phyloP scores from a whole-genome alignment of 2,329 filamentous ascomycete species.

The Fusarium armeniacum region DNA sequence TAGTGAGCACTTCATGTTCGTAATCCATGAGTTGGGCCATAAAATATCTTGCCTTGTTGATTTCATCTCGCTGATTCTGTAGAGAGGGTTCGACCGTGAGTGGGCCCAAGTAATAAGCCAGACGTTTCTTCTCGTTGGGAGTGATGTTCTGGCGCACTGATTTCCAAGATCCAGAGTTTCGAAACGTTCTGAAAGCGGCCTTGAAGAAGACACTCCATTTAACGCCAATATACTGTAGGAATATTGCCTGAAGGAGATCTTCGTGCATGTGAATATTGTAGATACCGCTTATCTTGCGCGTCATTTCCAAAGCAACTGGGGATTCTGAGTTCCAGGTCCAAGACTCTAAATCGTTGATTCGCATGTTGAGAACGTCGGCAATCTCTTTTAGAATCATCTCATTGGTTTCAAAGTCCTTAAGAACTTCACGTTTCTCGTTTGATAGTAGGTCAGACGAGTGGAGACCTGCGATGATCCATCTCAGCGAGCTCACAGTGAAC shows the following conservation, averaged over 20 bases:
- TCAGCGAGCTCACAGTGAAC: conserved; percentile 55
- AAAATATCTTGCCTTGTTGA: conserved; percentile 60
- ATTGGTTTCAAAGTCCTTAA: conserved; percentile 61
- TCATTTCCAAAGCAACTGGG: conserved; percentile 54
- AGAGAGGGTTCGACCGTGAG: conserved; percentile 39
- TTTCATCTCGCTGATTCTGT: conserved; percentile 50
- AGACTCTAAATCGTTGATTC: conserved; percentile 58
- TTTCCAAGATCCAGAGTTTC: conserved; percentile 56
- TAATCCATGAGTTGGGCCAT: conserved; percentile 59
- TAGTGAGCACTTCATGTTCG: conserved; percentile 44
- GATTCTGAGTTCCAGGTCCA: conserved; percentile 62
- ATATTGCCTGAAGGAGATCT: conserved; percentile 65
- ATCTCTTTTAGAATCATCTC: conserved; percentile 62
- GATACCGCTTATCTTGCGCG: conserved; percentile 63
- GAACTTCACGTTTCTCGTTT: conserved; percentile 57
- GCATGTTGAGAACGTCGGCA: conserved; percentile 67
- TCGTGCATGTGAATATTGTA: conserved; percentile 67
- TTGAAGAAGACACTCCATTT: conserved; percentile 63
- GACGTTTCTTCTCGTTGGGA: conserved; percentile 48
- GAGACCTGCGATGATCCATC: conserved; percentile 60
- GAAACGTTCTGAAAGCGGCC: conserved; percentile 51
- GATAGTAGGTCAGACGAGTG: conserved; percentile 61
- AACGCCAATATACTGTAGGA: conserved; percentile 65
- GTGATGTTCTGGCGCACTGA: conserved; percentile 51
- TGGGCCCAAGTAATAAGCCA: conserved; percentile 57